These are phyloP conservation scores for Akanthomyces uredinophilus DNA, from an alignment of 2,329 filamentous ascomycete species.

Conservation along the genomic window DNA sequence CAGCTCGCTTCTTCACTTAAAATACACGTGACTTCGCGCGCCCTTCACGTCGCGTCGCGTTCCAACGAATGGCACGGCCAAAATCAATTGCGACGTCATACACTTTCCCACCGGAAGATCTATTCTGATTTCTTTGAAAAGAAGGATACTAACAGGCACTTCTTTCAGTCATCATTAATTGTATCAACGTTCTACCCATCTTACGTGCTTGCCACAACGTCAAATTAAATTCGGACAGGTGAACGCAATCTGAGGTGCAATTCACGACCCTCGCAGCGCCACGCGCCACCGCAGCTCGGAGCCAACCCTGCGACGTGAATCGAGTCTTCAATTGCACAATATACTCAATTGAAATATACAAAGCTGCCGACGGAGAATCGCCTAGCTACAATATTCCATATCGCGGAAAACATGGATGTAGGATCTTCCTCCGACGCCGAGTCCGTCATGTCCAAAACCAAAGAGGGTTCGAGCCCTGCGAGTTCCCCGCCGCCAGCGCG, in stretches of 20 bases:
- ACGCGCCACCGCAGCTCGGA: not conserved
- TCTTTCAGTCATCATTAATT: too few relatives aligned
- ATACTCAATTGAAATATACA: not conserved
- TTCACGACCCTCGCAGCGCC: not conserved
- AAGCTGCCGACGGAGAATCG: not conserved
- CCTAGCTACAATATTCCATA: not conserved
- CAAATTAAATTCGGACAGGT: not conserved
- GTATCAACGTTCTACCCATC: not conserved
- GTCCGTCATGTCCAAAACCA: constrained; percentile 21
- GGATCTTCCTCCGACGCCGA: constrained; percentile 29
- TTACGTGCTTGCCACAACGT: not conserved
- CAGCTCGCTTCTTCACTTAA: not conserved
- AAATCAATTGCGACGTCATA: constrained; percentile 3
- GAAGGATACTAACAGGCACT: not conserved
- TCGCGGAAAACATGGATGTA: constrained; percentile 22
- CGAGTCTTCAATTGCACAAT: not conserved
- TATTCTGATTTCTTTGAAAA: not conserved
- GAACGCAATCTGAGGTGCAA: not conserved
- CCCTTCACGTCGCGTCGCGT: constrained; percentile 4
- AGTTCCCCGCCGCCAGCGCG: constrained; percentile 16
- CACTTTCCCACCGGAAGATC: not conserved
- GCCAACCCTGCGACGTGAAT: not conserved
- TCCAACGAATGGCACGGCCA: not conserved
- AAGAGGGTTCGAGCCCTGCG: constrained; percentile 12
- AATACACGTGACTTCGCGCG: constrained; percentile 7